These are phyloP conservation scores for Acmispon strigosus DNA, from an alignment of 306 rosid species.

Conservation along the genomic window DNA sequence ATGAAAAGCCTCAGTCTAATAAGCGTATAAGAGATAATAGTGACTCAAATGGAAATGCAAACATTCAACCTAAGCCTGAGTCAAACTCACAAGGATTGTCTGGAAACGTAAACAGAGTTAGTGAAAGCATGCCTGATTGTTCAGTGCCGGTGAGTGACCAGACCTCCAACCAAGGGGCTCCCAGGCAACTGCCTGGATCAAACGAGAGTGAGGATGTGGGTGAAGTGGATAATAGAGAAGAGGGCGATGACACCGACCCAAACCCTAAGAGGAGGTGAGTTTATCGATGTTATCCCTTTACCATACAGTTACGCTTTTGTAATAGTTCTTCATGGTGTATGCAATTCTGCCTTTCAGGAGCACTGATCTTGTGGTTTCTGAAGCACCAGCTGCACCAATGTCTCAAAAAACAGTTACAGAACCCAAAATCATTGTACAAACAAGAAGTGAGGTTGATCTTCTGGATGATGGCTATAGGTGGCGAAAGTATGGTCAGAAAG, in stretches of 20 bases:
- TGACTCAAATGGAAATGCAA: conserved; percentile 47
- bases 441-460: conserved; percentile 94
- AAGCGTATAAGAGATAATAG: conserved; percentile 65
- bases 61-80: conserved; percentile 45
- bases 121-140: conserved; percentile 37
- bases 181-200: conserved; percentile 41
- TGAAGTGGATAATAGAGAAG: conserved; percentile 50
- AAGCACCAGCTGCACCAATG: conserved; percentile 51
- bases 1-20: conserved; percentile 67
- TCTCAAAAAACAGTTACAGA: conserved; percentile 83
- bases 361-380: conserved; percentile 49
- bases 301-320: neutral
- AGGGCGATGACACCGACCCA: conserved; percentile 54
- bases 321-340: neutral
- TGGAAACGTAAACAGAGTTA: conserved; percentile 38
- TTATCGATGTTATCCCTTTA: conserved; percentile 4
- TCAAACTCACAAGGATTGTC: conserved; percentile 47
- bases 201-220: conserved; percentile 66
- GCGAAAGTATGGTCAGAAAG: conserved; percentile 98
- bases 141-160: conserved; percentile 35
- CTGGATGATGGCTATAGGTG: conserved; percentile 94
- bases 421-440: conserved; percentile 92
- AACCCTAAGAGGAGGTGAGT: conserved; percentile 81
- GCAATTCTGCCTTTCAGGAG: conserved; percentile 50
- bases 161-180: conserved; percentile 38